Evolutionary conservation across 331 rosid genomes (phyloP).

Genomic region (Quercus phellos): DNA sequence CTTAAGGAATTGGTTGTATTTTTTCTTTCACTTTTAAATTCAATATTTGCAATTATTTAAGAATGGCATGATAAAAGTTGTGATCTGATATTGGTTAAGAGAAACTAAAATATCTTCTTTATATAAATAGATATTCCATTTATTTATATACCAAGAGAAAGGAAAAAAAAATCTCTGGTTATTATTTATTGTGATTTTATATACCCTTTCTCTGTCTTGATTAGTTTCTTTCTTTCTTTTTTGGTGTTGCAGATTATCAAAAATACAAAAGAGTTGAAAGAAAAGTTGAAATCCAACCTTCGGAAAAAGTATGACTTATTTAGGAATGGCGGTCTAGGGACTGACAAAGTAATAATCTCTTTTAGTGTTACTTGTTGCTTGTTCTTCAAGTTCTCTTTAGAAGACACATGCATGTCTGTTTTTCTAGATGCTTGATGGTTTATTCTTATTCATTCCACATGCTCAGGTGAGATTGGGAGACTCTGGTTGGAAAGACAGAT

Average conservation of each 20-base stretch:
- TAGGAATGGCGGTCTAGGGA: slow-evolving; percentile 25
- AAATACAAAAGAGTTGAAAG: slow-evolving; percentile 38
- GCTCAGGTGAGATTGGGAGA: slow-evolving; percentile 36
- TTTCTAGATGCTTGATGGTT: background rate
- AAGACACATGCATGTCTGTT: background rate
- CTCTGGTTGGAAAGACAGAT: slow-evolving; percentile 38
- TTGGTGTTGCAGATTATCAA: slow-evolving; percentile 28
- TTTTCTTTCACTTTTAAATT: background rate
- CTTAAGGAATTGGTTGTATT: background rate
- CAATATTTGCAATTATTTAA: background rate
- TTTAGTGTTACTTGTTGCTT: too few relatives aligned
- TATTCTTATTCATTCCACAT: background rate
- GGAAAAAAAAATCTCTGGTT: background rate
- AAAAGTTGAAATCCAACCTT: slow-evolving; percentile 14
- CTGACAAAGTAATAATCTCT: slow-evolving; percentile 28
- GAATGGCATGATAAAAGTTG: too few relatives aligned
- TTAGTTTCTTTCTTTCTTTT: background rate
- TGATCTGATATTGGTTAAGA: too few relatives aligned
- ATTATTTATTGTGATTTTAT: background rate
- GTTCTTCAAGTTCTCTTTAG: background rate
- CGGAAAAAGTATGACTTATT: slow-evolving; percentile 26
- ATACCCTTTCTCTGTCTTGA: background rate
- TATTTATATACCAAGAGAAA: background rate
- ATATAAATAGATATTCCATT: background rate
- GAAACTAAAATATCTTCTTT: background rate